Evolutionary conservation across 441 rosid species (phyloP), one percentile per base, ranked within the genome.

Genomic region (Raphanus hybrid): DNA sequence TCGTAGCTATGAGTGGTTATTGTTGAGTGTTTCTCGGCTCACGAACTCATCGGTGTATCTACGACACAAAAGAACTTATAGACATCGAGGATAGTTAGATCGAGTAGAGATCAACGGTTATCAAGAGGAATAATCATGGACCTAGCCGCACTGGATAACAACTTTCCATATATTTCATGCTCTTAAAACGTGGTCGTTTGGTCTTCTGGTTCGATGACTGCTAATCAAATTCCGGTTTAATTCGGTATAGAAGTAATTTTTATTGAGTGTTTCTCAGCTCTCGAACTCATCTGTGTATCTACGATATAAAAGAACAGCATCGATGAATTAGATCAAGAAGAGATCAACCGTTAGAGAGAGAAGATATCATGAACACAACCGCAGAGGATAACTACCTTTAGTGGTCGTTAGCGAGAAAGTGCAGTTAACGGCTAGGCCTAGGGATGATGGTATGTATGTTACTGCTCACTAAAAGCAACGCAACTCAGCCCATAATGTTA

Each of bases 101-200:
- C 29, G 39, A 35, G 10, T 6, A 11, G 11, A 68, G 60, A 78
- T 78, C 78, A 35, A 67, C 81, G 78, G 78, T 9, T 43, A 0
- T 54, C 3, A 68, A 52, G 15, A 68, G 29, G 29, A 37, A 18
- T 39, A 52, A 39, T 23, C 4, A 3, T 77, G 27, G 37, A 4
- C 58, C 6, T 1, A 10, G 0, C 73, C 62, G 50, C 73, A 78
- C 18, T 10, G 32, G 72, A 29, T 29, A 29, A 29, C 5, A 77
- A 7, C 70, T 54, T 0, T 60, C 7, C 5, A 29, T 11, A 58
- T 8, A 43, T 35, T 59, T 29, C 34, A 35, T 35, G 11, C 45
- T 39, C 8, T 8, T 8, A 9, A 39, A 39, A 39, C 45, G 11
- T 8, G n/a, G 54, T n/a, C 62, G 63, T 23, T 7, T 20, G 9